Evolutionary conservation across 2,329 filamentous ascomycete species (phyloP), one percentile per base, ranked within the genome.

Genomic region (Amauroascus niger): DNA sequence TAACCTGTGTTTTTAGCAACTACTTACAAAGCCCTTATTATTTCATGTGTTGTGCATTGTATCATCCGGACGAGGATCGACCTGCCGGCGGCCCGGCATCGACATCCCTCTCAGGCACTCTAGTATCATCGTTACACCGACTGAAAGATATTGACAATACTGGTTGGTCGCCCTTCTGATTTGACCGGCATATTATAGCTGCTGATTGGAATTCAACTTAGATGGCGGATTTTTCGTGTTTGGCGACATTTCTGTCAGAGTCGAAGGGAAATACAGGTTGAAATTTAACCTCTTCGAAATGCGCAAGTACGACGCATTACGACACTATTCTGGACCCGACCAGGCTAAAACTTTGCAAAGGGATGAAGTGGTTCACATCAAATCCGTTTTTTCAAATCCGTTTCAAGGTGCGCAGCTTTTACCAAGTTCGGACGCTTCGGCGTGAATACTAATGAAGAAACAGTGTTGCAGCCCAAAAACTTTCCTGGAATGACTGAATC

Each of bases 211-310:
- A 41, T 6, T 7, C 9, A 3, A 18, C 14, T n/a, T 56, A 72
- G 87, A 93, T 68, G 86, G 86, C 9, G 88, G 84, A 0, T 94
- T 89, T 71, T 95, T 95, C 64, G 84, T 95, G n/a, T 95, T 94
- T 68, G 86, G 86, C 4, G 88, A 95, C 67, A 75, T 95, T 20
- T 93, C 87, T 0, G 82, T 91, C 56, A 85, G 85, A 64, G 75
- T 82, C 22, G 80, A 86, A 62, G 89, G 89, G 28, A 76, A 74
- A 18, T 91, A 83, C 65, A 77, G 83, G 33, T 76, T 95, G 37
- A 79, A 82, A 53, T 95, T 95, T 65, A 84, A 80, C 47, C 76
- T 95, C 13, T 90, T 85, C 67, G 86, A 90, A 67, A 80, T 87
- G 71, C 75, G 73, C 61, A 80, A 79, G 76, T 80, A 67, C 61